Percentiles rank a stretch among this genome's conserved stretches.
phyloP scores from a whole-genome alignment of 164 flowering plant species.

The Malania oleifera region DNA sequence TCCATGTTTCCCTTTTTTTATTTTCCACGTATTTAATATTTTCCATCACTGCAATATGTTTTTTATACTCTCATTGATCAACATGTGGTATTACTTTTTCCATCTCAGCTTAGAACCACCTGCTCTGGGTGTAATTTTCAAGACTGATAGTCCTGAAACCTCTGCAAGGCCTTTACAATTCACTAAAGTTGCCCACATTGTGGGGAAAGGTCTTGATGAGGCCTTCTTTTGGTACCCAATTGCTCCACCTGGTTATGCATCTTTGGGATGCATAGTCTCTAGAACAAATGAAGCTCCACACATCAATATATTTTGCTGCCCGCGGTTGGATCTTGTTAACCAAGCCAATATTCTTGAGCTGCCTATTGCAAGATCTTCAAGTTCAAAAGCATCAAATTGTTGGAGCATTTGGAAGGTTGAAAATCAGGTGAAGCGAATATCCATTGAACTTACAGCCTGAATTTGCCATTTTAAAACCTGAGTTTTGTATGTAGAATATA shows the following conservation, averaged over 20 bases:
- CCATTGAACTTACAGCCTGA: neutral
- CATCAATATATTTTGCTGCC: constrained; percentile 69
- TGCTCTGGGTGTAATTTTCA: constrained; percentile 77
- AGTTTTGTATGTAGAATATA: neutral
- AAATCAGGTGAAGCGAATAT: constrained; percentile 64
- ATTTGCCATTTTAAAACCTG: neutral
- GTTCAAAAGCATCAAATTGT: constrained; percentile 63
- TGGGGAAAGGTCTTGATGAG: constrained; percentile 72
- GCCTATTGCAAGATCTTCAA: constrained; percentile 71
- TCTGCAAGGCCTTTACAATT: constrained; percentile 88
- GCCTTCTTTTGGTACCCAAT: constrained; percentile 94
- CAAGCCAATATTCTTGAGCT: constrained; percentile 65
- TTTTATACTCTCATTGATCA: neutral
- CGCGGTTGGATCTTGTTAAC: constrained; percentile 84
- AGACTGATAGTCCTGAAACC: constrained; percentile 58
- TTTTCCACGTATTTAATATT: neutral
- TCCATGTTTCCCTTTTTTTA: neutral
- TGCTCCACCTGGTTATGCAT: constrained; percentile 97
- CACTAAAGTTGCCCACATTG: constrained; percentile 78
- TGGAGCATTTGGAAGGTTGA: constrained; percentile 99
- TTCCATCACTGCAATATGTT: neutral
- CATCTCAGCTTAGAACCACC: constrained; percentile 90
- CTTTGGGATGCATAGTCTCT: constrained; percentile 85
- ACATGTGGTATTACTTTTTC: constrained; percentile 4
- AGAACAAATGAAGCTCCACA: constrained; percentile 65